phyloP scores from a whole-genome alignment of 768 basidiomycete species.

The button mushroom (Agaricus bisporus) region DNA sequence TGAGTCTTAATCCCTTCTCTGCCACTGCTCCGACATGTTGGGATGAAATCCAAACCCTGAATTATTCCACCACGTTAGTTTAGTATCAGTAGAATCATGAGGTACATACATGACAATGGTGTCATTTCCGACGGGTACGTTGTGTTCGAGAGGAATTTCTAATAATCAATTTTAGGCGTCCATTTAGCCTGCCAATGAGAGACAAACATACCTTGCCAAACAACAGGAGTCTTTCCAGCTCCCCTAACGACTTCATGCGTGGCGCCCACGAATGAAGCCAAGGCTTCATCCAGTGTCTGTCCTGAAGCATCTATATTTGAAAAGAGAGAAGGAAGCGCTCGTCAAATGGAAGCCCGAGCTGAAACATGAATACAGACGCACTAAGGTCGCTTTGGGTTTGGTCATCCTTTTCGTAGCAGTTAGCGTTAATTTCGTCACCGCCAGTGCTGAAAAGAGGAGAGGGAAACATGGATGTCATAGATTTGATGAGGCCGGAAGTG shows the following conservation, averaged over 20 bases:
- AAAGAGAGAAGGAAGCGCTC: too few species aligned
- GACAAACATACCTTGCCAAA: conserved; percentile 61
- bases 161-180: conserved; percentile 26
- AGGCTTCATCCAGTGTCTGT: conserved; percentile 55
- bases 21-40: conserved; percentile 53
- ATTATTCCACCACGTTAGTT: background rate
- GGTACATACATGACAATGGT: conserved; percentile 50
- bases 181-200: background rate
- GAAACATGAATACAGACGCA: background rate
- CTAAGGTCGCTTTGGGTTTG: conserved; percentile 51
- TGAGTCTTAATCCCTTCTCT: conserved; percentile 50
- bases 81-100: background rate
- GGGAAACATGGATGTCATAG: conserved; percentile 46
- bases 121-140: conserved; percentile 40
- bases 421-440: conserved; percentile 72
- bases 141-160: conserved; percentile 62
- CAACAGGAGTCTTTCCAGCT: conserved; percentile 68
- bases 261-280: conserved; percentile 53
- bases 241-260: conserved; percentile 51
- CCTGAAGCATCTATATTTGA: conserved; percentile 15
- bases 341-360: too few species aligned
- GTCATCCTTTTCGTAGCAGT: conserved; percentile 60
- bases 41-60: conserved; percentile 70
- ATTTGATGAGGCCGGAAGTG: conserved; percentile 43
- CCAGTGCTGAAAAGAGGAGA: conserved; percentile 72